These are phyloP conservation scores for Parathielavia hyrcaniae DNA, from an alignment of 495 filamentous ascomycete species.

Conservation along the genomic window DNA sequence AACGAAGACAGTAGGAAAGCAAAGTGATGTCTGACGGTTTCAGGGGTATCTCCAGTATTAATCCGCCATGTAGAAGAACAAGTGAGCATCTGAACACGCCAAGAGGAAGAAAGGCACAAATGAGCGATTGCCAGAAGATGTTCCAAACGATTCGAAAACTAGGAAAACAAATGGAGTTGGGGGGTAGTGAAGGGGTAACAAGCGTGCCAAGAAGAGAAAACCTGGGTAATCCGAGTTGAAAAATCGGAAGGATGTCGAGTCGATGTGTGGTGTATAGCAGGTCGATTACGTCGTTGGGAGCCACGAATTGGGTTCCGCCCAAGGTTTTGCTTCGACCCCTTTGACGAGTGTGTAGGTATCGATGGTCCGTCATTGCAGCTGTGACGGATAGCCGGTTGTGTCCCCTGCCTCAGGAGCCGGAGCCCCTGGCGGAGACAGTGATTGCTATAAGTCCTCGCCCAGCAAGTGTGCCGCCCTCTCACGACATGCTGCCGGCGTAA, in stretches of 20 bases:
- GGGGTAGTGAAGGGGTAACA: too few species aligned
- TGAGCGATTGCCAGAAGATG: neutral
- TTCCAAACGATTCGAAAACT: neutral
- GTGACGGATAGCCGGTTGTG: slow-evolving; percentile 40
- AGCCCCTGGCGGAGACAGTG: slow-evolving; percentile 47
- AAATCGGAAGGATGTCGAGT: neutral
- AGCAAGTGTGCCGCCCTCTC: slow-evolving; percentile 63
- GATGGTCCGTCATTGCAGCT: slow-evolving; percentile 29
- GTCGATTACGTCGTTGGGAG: neutral
- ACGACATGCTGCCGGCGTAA: slow-evolving; percentile 76
- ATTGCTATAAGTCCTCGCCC: slow-evolving; percentile 50
- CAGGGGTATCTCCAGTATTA: slow-evolving; percentile 21
- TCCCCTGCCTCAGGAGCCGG: slow-evolving; percentile 49
- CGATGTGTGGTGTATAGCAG: neutral
- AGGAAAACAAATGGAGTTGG: neutral
- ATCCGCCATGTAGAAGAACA: slow-evolving; percentile 1
- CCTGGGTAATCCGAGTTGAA: neutral
- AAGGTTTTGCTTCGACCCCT: neutral
- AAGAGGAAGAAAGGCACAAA: neutral
- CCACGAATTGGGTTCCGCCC: neutral
- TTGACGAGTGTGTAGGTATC: neutral
- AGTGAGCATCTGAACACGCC: neutral
- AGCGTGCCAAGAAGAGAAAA: neutral
- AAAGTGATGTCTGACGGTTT: slow-evolving; percentile 1
- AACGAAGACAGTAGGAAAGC: slow-evolving; percentile 1